A percentile compares a stretch with the other conserved stretches of the same genome.
Evolutionary conservation across 371 early-diverging fungal genomes (phyloP).

Genomic region (Syncephalastrum racemosum): DNA sequence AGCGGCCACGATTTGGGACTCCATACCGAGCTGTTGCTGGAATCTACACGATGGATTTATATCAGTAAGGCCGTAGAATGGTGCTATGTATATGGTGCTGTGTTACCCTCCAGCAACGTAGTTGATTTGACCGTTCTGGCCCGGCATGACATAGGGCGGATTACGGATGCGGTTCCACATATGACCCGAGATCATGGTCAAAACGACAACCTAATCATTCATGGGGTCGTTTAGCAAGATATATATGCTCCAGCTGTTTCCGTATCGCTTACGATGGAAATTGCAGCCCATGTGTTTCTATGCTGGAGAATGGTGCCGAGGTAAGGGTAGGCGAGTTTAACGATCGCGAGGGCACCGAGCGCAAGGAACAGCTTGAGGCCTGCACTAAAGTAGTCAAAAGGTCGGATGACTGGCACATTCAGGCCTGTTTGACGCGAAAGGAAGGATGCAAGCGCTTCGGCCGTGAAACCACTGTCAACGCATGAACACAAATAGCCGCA

Average conservation of each 20-base stretch:
- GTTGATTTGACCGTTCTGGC: conserved; percentile 58
- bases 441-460: conserved; percentile 68
- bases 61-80: background rate
- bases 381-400: conserved; percentile 42
- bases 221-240: background rate
- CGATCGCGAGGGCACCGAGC: conserved; percentile 36
- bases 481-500: background rate
- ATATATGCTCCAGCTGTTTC: background rate
- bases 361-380: conserved; percentile 43
- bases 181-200: conserved; percentile 78
- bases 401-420: conserved; percentile 42
- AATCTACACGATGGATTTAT: conserved; percentile 47
- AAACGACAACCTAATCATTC: conserved; percentile 52
- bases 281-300: conserved; percentile 61
- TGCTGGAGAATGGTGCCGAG: conserved; percentile 52
- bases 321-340: conserved; percentile 45
- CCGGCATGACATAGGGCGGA: conserved; percentile 67
- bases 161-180: conserved; percentile 91
- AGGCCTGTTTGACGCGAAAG: conserved; percentile 47
- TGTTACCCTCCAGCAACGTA: conserved; percentile 61
- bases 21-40: conserved; percentile 75
- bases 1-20: conserved; percentile 74
- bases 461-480: conserved; percentile 59
- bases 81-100: background rate
- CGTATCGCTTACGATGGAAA: conserved; percentile 40